Evolutionary conservation across 305 asterid genomes (phyloP).

Genomic region (Fraxinus platypoda): DNA sequence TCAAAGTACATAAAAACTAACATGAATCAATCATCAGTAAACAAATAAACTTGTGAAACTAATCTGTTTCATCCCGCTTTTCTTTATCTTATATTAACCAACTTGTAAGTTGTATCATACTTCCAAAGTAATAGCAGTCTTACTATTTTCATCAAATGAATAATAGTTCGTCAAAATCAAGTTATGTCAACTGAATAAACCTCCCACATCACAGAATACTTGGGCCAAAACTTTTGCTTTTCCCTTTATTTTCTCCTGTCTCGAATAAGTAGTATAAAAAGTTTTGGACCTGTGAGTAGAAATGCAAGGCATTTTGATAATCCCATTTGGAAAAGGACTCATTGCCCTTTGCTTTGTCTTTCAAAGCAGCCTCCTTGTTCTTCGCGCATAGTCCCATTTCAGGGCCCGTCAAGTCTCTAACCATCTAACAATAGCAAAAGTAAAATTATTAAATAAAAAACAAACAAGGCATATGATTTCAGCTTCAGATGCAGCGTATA

Average conservation of each 20-base stretch:
- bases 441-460: slow-evolving; percentile 14
- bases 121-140: background rate
- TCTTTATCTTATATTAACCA: background rate
- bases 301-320: slow-evolving; percentile 54
- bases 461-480: background rate
- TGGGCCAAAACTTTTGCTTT: background rate
- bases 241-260: background rate
- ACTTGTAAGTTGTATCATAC: background rate
- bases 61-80: background rate
- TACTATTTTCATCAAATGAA: background rate
- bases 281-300: slow-evolving; percentile 65
- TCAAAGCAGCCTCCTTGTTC: slow-evolving; percentile 64
- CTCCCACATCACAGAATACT: background rate
- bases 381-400: slow-evolving; percentile 64
- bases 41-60: background rate
- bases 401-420: slow-evolving; percentile 70
- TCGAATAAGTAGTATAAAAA: background rate
- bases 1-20: background rate
- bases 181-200: background rate
- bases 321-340: slow-evolving; percentile 68
- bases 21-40: background rate
- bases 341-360: slow-evolving; percentile 70
- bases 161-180: background rate
- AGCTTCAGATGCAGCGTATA: background rate
- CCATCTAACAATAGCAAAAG: slow-evolving; percentile 41